These are phyloP conservation scores for Russula sp. DNA, from an alignment of 768 basidiomycete species.

Conservation along the genomic window DNA sequence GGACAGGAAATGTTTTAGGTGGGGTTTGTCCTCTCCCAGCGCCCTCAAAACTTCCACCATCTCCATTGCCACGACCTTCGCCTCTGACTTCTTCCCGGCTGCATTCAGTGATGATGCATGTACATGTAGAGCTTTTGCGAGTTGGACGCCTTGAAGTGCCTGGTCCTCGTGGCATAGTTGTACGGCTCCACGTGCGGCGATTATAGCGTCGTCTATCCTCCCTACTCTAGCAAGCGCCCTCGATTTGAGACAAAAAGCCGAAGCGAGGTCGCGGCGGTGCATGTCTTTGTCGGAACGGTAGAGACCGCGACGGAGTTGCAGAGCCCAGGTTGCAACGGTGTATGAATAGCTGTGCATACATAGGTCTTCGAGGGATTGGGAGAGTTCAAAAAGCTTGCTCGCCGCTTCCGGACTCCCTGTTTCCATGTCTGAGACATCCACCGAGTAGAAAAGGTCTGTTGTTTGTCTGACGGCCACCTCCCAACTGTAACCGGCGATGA, in stretches of 20 bases:
- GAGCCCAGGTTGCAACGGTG: slow-evolving; percentile 11
- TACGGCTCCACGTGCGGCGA: slow-evolving; percentile 7
- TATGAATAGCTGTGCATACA: slow-evolving; percentile 14
- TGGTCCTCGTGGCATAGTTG: slow-evolving; percentile 13
- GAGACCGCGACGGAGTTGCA: slow-evolving; percentile 9
- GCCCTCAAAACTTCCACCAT: neutral
- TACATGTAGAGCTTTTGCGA: slow-evolving; percentile 10
- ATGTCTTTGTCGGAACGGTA: slow-evolving; percentile 13
- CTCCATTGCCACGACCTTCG: slow-evolving; percentile 12
- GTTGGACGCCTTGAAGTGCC: slow-evolving; percentile 15
- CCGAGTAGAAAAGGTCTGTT: slow-evolving; percentile 9
- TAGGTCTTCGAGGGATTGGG: slow-evolving; percentile 15
- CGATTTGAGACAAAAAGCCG: slow-evolving; percentile 7
- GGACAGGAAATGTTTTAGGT: slow-evolving; percentile 4
- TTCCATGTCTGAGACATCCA: slow-evolving; percentile 4
- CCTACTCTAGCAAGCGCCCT: slow-evolving; percentile 11
- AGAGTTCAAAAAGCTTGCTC: slow-evolving; percentile 11
- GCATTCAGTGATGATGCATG: slow-evolving; percentile 8
- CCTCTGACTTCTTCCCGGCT: slow-evolving; percentile 4
- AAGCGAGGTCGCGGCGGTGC: slow-evolving; percentile 16
- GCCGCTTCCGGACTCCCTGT: slow-evolving; percentile 8
- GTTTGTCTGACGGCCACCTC: slow-evolving; percentile 7
- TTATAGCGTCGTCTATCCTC: neutral
- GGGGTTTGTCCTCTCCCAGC: slow-evolving; percentile 10
- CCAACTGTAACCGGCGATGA: slow-evolving; percentile 13